Percentiles rank a stretch among this genome's conserved stretches.
Evolutionary conservation across 1,139 yeast genomes (phyloP).

Genomic region (Zygosaccharomyces sapae): DNA sequence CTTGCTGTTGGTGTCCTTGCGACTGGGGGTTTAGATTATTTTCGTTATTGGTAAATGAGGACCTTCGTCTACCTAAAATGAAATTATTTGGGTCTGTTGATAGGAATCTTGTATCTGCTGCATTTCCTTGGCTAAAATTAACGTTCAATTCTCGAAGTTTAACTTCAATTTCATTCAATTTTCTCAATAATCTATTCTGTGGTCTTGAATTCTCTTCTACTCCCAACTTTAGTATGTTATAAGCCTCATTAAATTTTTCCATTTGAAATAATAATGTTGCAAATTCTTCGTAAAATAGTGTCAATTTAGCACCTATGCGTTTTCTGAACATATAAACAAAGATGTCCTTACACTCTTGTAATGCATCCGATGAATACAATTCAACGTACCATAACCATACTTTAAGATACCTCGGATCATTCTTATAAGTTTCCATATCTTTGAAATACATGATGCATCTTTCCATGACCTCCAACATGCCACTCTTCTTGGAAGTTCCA

Average conservation of each 20-base stretch:
- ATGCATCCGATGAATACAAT: constrained; percentile 18
- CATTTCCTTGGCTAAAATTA: constrained; percentile 5
- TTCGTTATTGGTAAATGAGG: constrained; percentile 27
- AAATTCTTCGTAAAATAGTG: constrained; percentile 77
- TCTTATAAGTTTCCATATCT: constrained; percentile 62
- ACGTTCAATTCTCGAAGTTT: constrained; percentile 19
- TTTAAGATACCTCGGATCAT: constrained; percentile 74
- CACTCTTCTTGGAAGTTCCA: constrained; percentile 62
- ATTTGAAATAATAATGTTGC: constrained; percentile 58
- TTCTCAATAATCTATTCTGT: constrained; percentile 46
- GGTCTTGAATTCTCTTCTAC: constrained; percentile 64
- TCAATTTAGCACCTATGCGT: constrained; percentile 63
- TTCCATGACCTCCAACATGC: constrained; percentile 63
- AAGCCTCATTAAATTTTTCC: constrained; percentile 54
- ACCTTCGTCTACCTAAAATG: constrained; percentile 33
- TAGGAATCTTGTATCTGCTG: constrained; percentile 5
- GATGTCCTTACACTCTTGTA: constrained; percentile 44
- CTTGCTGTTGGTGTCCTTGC: constrained; percentile 22
- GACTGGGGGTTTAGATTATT: constrained; percentile 24
- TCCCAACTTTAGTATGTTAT: constrained; percentile 60
- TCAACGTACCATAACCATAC: constrained; percentile 57
- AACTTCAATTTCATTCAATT: constrained; percentile 49
- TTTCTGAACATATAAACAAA: constrained; percentile 70
- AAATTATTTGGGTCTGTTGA: constrained; percentile 7
- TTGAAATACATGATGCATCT: constrained; percentile 67